Base-by-base conservation (phyloP, 2,329 filamentous ascomycete genomes). In the Alternaria solani region DNA sequence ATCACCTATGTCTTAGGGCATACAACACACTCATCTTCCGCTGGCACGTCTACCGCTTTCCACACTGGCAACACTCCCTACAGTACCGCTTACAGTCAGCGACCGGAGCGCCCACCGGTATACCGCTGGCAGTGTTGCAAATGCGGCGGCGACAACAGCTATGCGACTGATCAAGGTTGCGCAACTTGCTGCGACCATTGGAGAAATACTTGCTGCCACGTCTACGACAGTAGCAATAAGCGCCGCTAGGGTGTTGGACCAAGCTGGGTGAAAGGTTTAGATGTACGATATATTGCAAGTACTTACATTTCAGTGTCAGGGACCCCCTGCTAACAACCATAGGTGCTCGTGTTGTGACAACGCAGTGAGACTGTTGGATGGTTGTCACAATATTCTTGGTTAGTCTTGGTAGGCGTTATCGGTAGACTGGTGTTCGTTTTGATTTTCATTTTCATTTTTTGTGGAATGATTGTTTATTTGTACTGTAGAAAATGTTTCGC, bases 41-140 rank as follows among this genome's bases (percentile, higher is more conserved):
- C 11, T 42, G 7, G 7, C 25, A 2, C 20, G 8, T 42, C 9
- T 18, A n/a, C 12, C 6, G 16, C 7, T 16, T 20, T 26, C 8
- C 20, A n/a, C 14, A 34, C 3, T 34, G 7, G 8, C 18, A 14
- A 28, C 36, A 38, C 14, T 18, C 34, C 39, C 11, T 7, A 46
- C 12, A 51, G 18, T n/a, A 11, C 8, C 14, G 36, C 25, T n/a
- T 34, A 38, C n/a, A 7, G 48, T 7, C 48, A 25, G 41, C 48
- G 26, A 6, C 6, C 30, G 14, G 18, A 42, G 30, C 32, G 48
- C 4, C 14, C 41, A 0, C 36, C 49, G 16, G 34, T 25, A 28
- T 48, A 58, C 20, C 42, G 44, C 7, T 61, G 58, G 58, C 14
- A 8, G 2, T 61, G 58, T 36, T 61, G 54, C 16, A 23, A 11